A percentile compares a stretch with the other conserved stretches of the same genome.
Conservation (phyloP, 495 filamentous ascomycete genomes). For the Peziza echinospora region DNA sequence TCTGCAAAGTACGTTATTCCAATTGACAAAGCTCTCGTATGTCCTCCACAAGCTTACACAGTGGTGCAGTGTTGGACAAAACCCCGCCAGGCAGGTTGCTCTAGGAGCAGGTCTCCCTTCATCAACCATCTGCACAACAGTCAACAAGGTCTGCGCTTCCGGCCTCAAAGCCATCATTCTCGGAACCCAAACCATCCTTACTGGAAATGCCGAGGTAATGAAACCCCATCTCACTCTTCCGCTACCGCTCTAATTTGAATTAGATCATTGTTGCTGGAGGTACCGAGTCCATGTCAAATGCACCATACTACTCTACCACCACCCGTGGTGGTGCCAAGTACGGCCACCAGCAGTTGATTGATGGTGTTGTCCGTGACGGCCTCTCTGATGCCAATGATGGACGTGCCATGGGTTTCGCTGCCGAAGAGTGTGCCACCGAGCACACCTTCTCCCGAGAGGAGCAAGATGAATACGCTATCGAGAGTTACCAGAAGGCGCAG, state of each 20-base stretch:
- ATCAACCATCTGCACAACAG: constrained; percentile 62
- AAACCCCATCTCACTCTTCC: neutral
- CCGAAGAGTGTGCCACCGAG: constrained; percentile 76
- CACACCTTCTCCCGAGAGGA: constrained; percentile 57
- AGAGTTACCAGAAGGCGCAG: constrained; percentile 76
- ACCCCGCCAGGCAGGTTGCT: constrained; percentile 84
- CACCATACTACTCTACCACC: constrained; percentile 82
- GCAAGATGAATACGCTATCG: constrained; percentile 87
- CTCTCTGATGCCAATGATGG: constrained; percentile 76
- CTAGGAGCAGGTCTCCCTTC: constrained; percentile 64
- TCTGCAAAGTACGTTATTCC: constrained; percentile 81
- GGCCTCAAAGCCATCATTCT: constrained; percentile 84
- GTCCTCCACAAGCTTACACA: constrained; percentile 1
- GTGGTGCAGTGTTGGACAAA: constrained; percentile 63
- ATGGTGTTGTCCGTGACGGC: constrained; percentile 81
- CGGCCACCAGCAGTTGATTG: constrained; percentile 64
- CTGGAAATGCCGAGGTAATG: constrained; percentile 52
- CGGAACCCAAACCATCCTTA: constrained; percentile 89
- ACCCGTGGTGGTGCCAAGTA: constrained; percentile 72
- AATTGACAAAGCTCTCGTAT: neutral
- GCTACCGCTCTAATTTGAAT: neutral
- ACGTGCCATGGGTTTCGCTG: constrained; percentile 82
- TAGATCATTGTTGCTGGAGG: constrained; percentile 71
- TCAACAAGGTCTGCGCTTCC: constrained; percentile 98
- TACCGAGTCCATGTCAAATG: constrained; percentile 92